These are phyloP conservation scores for Spiraea crenata DNA, from an alignment of 331 rosid genomes.

Conservation along the genomic window DNA sequence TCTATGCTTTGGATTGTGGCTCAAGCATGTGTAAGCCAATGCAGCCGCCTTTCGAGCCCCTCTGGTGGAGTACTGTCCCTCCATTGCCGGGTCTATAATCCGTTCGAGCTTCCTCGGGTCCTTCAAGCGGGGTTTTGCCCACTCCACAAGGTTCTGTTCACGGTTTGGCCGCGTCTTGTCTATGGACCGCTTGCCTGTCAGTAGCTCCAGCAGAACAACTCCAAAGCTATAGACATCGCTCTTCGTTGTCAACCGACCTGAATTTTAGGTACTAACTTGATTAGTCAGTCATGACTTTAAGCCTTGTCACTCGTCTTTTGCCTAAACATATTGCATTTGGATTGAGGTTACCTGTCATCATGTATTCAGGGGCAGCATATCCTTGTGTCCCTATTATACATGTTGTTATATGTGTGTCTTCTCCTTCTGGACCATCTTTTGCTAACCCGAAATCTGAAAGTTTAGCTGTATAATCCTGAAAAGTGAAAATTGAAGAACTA, in stretches of 20 bases:
- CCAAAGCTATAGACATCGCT: constrained; percentile 81
- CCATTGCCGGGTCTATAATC: constrained; percentile 60
- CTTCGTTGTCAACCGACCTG: constrained; percentile 73
- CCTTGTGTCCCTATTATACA: constrained; percentile 68
- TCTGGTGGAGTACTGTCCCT: constrained; percentile 59
- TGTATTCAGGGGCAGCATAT: constrained; percentile 76
- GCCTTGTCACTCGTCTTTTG: background rate
- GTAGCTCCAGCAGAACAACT: constrained; percentile 68
- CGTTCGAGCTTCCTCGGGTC: constrained; percentile 44
- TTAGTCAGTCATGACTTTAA: background rate
- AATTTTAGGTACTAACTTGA: constrained; percentile 14
- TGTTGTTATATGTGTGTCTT: constrained; percentile 59
- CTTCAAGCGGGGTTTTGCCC: constrained; percentile 67
- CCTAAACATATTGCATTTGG: background rate
- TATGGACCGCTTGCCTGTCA: constrained; percentile 63
- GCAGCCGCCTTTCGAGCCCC: constrained; percentile 64
- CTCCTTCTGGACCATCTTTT: constrained; percentile 77
- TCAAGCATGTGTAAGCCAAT: constrained; percentile 69
- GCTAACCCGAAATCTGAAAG: constrained; percentile 74
- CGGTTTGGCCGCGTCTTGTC: constrained; percentile 40
- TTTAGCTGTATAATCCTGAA: constrained; percentile 56
- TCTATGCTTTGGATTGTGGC: constrained; percentile 63
- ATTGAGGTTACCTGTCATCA: constrained; percentile 48
- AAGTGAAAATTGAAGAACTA: background rate
- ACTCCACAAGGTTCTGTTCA: constrained; percentile 55